Conservation (phyloP, 2,329 filamentous ascomycete species). For the Nectriaceae sp. region DNA sequence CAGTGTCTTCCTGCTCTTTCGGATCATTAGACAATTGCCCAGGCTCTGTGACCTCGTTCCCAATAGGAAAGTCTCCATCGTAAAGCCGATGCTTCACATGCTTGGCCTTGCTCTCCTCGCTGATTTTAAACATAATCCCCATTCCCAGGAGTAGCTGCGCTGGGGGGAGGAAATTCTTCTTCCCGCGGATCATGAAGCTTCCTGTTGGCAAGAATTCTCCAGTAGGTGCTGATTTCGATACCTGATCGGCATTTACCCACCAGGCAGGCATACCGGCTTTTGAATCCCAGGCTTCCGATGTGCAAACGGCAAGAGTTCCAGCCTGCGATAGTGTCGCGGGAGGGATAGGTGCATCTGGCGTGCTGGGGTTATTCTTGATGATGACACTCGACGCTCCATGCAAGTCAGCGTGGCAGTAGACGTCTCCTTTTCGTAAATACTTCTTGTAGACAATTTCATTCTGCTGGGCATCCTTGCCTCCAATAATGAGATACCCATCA, state of each 20-base stretch:
- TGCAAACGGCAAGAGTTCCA: slow-evolving; percentile 79
- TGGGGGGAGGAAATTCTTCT: slow-evolving; percentile 89
- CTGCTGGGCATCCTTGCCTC: slow-evolving; percentile 84
- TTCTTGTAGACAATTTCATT: slow-evolving; percentile 89
- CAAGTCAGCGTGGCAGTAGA: slow-evolving; percentile 90
- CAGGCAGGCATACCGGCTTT: slow-evolving; percentile 95
- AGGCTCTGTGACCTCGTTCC: slow-evolving; percentile 21
- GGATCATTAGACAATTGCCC: slow-evolving; percentile 25
- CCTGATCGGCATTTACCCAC: slow-evolving; percentile 91
- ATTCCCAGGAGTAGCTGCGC: slow-evolving; percentile 86
- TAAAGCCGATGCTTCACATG: slow-evolving; percentile 69
- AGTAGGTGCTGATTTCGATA: slow-evolving; percentile 78
- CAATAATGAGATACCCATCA: slow-evolving; percentile 90
- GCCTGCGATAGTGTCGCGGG: slow-evolving; percentile 91
- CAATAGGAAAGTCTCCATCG: slow-evolving; percentile 24
- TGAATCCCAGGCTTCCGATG: slow-evolving; percentile 90
- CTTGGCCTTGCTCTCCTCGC: slow-evolving; percentile 79
- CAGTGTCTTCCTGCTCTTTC: slow-evolving; percentile 23
- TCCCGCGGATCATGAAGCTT: slow-evolving; percentile 77
- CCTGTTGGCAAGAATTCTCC: slow-evolving; percentile 81
- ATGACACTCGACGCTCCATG: slow-evolving; percentile 82
- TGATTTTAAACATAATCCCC: slow-evolving; percentile 84
- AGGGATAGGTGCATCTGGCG: slow-evolving; percentile 82
- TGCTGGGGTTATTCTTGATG: slow-evolving; percentile 82
- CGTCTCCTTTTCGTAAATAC: slow-evolving; percentile 83